Base-by-base conservation (phyloP, 805 yeast genomes). In the Wickerhamomyces queroliae region DNA sequence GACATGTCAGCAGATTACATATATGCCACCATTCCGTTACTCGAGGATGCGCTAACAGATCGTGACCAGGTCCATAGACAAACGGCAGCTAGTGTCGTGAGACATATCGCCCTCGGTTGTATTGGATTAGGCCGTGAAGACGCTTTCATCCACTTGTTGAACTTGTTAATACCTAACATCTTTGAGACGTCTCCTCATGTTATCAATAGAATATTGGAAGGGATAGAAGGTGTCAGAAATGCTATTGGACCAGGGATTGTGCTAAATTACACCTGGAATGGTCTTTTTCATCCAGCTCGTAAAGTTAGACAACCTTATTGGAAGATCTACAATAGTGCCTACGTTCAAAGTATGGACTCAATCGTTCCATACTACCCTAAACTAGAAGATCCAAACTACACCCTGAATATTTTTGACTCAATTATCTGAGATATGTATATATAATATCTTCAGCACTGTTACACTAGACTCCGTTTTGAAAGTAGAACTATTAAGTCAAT, bases 121-220 rank as follows among this genome's bases (percentile, higher is more conserved):
- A 64, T 72, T 20, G 96, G 96, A 1, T 55, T 68, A 3, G 89
- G 90, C 0, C 69, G 73, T 40, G 95, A 87, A 48, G 95, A 83
- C 47, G 85, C 88, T 0, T 88, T 93, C 64, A 57, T 87, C 10
- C 96, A 93, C 58, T 74, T 80, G 42, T 64, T 93, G 53, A 88
- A 93, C 56, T 67, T 90, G 37, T 60, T 93, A 17, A 63, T 89
- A 61, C 99, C 99, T 2, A 93, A 93, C 57, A 68, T 93, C 2
- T 89, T 78, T 56, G 99, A 91, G 59, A 85, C 96, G 0, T 89
- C 97, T 0, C 98, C 98, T 0, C 99, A 93, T 60, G 97, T 90
- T 12, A 89, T 90, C 41, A 71, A 67, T 9, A 75, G 98, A 47
- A 79, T 93, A 2, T 46, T 85, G 35, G 97, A 88, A 40, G 83